Evolutionary conservation across 176 grass and related monocot species (phyloP).

Genomic region (Oryza glumipatula): DNA sequence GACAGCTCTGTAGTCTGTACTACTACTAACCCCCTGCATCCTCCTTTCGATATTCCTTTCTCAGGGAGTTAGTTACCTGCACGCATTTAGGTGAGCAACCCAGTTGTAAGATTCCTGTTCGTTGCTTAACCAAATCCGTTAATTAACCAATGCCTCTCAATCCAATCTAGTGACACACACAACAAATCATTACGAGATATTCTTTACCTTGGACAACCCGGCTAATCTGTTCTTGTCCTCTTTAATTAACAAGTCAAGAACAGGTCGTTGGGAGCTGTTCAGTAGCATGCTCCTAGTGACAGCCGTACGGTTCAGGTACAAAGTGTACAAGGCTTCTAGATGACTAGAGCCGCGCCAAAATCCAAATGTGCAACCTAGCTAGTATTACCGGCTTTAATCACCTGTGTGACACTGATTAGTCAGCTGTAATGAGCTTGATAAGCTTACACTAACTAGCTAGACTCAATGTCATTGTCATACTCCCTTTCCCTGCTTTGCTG

Average conservation of each 20-base stretch:
- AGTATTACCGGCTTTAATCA: neutral
- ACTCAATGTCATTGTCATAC: neutral
- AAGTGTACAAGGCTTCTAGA: neutral
- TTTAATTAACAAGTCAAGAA: neutral
- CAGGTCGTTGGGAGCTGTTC: slow-evolving; percentile 39
- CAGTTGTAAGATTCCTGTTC: slow-evolving; percentile 43
- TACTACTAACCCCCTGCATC: neutral
- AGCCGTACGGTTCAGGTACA: neutral
- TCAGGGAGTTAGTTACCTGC: slow-evolving; percentile 47
- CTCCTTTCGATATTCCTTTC: slow-evolving; percentile 24
- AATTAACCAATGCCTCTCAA: neutral
- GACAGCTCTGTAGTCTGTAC: slow-evolving; percentile 16
- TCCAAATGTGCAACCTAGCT: neutral
- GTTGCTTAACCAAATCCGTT: slow-evolving; percentile 48
- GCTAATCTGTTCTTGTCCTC: neutral
- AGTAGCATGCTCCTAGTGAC: neutral
- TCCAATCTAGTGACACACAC: slow-evolving; percentile 22
- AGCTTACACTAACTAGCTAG: neutral
- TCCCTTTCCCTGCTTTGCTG: neutral
- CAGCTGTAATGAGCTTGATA: neutral
- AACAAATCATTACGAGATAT: slow-evolving; percentile 30
- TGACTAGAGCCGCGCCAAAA: neutral
- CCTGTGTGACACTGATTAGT: neutral
- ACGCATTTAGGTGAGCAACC: slow-evolving; percentile 48
- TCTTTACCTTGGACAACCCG: slow-evolving; percentile 24